Base-by-base conservation (phyloP, 2,329 filamentous ascomycete genomes). In the Pyricularia sp. region DNA sequence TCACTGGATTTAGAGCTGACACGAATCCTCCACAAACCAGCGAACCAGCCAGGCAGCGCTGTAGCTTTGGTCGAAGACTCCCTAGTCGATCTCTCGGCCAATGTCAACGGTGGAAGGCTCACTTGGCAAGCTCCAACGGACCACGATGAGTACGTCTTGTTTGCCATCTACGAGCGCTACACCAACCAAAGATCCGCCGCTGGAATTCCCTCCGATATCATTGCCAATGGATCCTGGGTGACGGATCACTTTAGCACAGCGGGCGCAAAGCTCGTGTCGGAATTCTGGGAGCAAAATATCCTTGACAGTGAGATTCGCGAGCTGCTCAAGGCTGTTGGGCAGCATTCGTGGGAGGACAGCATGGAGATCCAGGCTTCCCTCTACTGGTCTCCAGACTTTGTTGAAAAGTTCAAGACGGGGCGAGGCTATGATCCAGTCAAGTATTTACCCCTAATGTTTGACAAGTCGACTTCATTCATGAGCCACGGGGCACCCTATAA, bases 211-310 rank as follows among this genome's bases (percentile, higher is more conserved):
- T 50, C 17, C 26, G 63, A 30, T 28, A 12, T 67, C 65, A 23
- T 71, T 55, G 68, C 72, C 12, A 73, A 75, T n/a, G 74, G 73
- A 0, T 75, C 74, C 0, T 74, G 70, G 69, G 68, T 63, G 4
- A 72, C 74, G 4, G 73, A 76, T 23, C 79, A 82, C 71, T 82
- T 79, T 71, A 78, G 73, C 23, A 70, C 73, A 23, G 65, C 64
- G 2, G 81, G 81, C 3, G 81, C 81, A 0, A 71, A 76, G 63
- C 73, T 74, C 0, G 73, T 75, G 0, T 78, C 74, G 0, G 69
- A 78, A 10, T 82, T 81, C 69, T 79, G 77, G 77, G 78, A 81
- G 33, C 68, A 81, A 20, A 73, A 79, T 26, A 72, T 82, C 11
- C 71, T 82, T 0, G 71, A 72, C 4, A 74, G 77, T 64, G 75